Conservation (phyloP, 352 stramenopile species). For the Halophytophthora polymorphica region DNA sequence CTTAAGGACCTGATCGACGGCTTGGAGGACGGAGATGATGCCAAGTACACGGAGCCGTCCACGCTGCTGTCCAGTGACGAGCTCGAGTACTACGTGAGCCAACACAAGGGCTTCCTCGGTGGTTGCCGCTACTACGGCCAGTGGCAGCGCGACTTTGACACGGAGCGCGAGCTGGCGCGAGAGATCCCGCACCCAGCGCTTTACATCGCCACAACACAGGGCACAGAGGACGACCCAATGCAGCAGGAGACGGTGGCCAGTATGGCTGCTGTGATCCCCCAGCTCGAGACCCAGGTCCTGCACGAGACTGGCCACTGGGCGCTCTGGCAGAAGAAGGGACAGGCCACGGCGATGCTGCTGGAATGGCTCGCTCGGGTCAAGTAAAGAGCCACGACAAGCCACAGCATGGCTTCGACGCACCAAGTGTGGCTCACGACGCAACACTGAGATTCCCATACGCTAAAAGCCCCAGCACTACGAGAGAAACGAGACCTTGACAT, state of each 20-base stretch:
- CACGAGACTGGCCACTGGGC: constrained; percentile 42
- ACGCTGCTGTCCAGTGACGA: constrained; percentile 34
- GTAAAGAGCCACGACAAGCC: constrained; percentile 1
- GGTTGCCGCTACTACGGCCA: constrained; percentile 36
- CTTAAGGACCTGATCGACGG: constrained; percentile 9
- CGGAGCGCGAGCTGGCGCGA: constrained; percentile 18
- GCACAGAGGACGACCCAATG: not conserved
- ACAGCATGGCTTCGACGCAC: no score
- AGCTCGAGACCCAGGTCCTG: constrained; percentile 31
- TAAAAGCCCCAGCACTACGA: no score
- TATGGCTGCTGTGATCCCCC: constrained; percentile 33
- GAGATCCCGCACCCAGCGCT: constrained; percentile 30
- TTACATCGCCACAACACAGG: constrained; percentile 28
- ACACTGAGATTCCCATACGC: no score
- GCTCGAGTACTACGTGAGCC: constrained; percentile 37
- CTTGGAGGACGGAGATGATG: constrained; percentile 15
- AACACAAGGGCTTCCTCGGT: constrained; percentile 33
- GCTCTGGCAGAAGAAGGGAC: constrained; percentile 31
- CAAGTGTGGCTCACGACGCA: no score
- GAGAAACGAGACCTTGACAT: no score
- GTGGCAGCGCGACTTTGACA: constrained; percentile 42
- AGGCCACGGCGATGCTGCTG: constrained; percentile 20
- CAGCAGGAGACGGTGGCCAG: constrained; percentile 24
- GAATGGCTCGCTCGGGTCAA: constrained; percentile 24
- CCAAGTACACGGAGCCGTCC: constrained; percentile 20